These are phyloP conservation scores for Myriosclerotinia scirpicola DNA, from an alignment of 2,329 filamentous ascomycete species.

Conservation along the genomic window DNA sequence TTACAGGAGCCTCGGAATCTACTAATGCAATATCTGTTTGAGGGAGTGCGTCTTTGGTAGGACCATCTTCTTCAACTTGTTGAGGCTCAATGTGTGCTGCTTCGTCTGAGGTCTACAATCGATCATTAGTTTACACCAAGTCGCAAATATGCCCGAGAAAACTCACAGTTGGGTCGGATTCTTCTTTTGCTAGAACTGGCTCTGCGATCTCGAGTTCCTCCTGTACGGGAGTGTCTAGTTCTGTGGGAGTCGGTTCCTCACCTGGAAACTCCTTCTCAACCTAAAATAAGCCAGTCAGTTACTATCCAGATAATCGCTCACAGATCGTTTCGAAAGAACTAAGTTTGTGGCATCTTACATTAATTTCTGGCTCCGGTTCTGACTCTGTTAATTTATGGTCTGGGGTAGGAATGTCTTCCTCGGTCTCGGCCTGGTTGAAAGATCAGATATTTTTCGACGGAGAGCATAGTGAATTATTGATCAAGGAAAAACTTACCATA, in stretches of 20 bases:
- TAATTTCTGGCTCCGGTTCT: neutral
- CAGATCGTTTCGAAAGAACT: no score
- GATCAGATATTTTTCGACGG: neutral
- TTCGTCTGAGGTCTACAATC: neutral
- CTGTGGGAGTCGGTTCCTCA: neutral
- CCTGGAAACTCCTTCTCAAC: neutral
- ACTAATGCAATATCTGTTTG: neutral
- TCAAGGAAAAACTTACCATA: neutral
- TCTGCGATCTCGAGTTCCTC: neutral
- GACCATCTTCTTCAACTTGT: neutral
- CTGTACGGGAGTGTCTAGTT: neutral
- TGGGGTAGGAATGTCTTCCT: no score
- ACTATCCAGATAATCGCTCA: neutral
- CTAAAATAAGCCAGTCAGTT: neutral
- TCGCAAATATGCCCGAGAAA: rapidly evolving
- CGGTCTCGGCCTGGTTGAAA: neutral
- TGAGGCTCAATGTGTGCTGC: neutral
- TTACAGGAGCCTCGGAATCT: neutral
- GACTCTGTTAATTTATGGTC: neutral
- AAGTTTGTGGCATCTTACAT: neutral
- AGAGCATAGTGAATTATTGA: neutral
- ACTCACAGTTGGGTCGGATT: neutral
- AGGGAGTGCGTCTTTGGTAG: neutral
- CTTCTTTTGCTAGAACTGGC: neutral
- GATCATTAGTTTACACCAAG: neutral